These are phyloP conservation scores for Iberis pinnata DNA, from an alignment of 345 rosid species.

Conservation along the genomic window DNA sequence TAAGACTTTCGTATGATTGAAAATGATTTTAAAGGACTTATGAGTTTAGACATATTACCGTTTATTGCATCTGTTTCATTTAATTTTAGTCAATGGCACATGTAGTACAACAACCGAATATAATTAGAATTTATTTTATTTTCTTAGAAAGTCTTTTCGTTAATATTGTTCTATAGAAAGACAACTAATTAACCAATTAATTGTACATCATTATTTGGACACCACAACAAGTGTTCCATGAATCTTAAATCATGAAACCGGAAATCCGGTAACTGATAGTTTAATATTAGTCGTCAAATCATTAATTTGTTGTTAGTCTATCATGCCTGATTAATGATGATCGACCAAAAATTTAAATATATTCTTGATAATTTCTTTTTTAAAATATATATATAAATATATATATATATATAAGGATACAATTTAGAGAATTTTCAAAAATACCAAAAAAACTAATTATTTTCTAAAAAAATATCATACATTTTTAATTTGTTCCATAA, in stretches of 20 bases:
- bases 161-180: neutral
- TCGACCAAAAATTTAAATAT: neutral
- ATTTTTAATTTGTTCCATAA: too few species aligned
- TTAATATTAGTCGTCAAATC: too few species aligned
- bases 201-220: neutral
- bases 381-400: too few species aligned
- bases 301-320: neutral
- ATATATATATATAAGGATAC: too few species aligned
- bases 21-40: neutral
- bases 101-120: constrained; percentile 21
- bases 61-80: constrained; percentile 10
- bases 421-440: too few species aligned
- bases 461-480: too few species aligned
- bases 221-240: neutral
- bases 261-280: neutral
- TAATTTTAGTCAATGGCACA: constrained; percentile 19
- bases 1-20: constrained; percentile 1
- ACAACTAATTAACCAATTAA: neutral
- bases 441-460: too few species aligned
- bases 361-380: neutral
- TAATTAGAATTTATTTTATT: constrained; percentile 16
- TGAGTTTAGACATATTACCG: neutral
- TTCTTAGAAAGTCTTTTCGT: neutral
- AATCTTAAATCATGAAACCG: neutral
- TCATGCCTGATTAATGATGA: constrained; percentile 1